Evolutionary conservation across 306 rosid species (phyloP).

Genomic region (Sechiopsis laciniata): DNA sequence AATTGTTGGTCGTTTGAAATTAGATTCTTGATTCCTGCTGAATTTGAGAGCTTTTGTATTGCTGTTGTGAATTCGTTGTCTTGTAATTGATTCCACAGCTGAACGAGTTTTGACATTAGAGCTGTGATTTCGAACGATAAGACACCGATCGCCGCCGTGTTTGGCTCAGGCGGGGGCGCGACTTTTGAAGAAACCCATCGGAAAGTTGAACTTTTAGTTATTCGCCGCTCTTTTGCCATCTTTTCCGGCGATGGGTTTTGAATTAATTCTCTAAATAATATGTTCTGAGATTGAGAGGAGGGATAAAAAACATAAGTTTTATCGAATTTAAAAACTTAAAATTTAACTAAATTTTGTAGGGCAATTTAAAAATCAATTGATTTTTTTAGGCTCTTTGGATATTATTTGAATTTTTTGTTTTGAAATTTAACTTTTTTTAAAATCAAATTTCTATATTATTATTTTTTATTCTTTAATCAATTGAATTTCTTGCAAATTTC

Average conservation of each 20-base stretch:
- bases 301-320: not conserved
- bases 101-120: conserved; percentile 64
- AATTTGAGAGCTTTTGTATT: conserved; percentile 45
- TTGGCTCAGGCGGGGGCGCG: conserved; percentile 26
- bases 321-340: too few species aligned
- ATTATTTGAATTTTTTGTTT: too few species aligned
- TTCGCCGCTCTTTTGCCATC: conserved; percentile 37
- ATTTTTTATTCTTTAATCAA: too few species aligned
- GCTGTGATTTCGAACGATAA: conserved; percentile 62
- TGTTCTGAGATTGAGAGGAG: not conserved
- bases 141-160: conserved; percentile 55
- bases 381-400: too few species aligned
- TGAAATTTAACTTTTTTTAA: too few species aligned
- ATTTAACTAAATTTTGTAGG: too few species aligned
- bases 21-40: conserved; percentile 50
- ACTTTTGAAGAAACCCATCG: conserved; percentile 39
- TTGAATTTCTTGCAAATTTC: too few species aligned
- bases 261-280: not conserved
- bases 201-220: conserved; percentile 27
- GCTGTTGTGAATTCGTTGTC: conserved; percentile 38
- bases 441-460: too few species aligned
- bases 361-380: too few species aligned
- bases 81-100: conserved; percentile 64
- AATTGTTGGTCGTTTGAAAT: conserved; percentile 50
- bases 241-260: conserved; percentile 26